Evolutionary conservation across 2,329 filamentous ascomycete genomes (phyloP).

Genomic region (Clonostachys rhizophaga): DNA sequence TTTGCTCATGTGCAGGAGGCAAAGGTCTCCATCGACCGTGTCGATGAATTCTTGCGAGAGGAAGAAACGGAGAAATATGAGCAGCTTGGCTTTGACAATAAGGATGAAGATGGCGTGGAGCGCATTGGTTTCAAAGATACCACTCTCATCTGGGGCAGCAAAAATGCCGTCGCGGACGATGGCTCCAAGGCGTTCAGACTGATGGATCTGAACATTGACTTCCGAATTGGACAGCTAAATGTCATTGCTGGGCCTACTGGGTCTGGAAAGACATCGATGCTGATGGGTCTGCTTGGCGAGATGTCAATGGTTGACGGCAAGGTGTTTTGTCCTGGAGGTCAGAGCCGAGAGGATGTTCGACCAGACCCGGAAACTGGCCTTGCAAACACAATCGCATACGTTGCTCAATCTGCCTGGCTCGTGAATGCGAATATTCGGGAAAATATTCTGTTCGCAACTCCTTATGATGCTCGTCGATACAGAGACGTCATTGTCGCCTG

Average conservation of each 20-base stretch:
- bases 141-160: conserved; percentile 84
- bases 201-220: conserved; percentile 77
- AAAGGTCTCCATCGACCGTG: conserved; percentile 93
- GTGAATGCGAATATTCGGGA: conserved; percentile 94
- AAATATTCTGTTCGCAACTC: conserved; percentile 87
- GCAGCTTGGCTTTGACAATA: conserved; percentile 69
- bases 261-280: conserved; percentile 88
- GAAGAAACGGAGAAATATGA: conserved; percentile 95
- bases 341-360: conserved; percentile 78
- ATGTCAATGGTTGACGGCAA: conserved; percentile 83
- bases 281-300: conserved; percentile 94
- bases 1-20: conserved; percentile 96
- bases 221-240: conserved; percentile 82
- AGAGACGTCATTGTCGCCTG: conserved; percentile 85
- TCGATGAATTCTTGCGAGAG: conserved; percentile 89
- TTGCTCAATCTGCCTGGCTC: conserved; percentile 94
- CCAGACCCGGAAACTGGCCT: conserved; percentile 79
- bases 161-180: conserved; percentile 54
- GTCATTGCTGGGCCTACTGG: conserved; percentile 91
- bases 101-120: conserved; percentile 63
- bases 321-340: conserved; percentile 81
- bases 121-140: conserved; percentile 82
- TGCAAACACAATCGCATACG: conserved; percentile 91
- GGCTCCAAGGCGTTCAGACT: conserved; percentile 75
- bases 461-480: conserved; percentile 78